phyloP scores from a whole-genome alignment of 2,329 filamentous ascomycete species.

The Claviceps humidiphila region DNA sequence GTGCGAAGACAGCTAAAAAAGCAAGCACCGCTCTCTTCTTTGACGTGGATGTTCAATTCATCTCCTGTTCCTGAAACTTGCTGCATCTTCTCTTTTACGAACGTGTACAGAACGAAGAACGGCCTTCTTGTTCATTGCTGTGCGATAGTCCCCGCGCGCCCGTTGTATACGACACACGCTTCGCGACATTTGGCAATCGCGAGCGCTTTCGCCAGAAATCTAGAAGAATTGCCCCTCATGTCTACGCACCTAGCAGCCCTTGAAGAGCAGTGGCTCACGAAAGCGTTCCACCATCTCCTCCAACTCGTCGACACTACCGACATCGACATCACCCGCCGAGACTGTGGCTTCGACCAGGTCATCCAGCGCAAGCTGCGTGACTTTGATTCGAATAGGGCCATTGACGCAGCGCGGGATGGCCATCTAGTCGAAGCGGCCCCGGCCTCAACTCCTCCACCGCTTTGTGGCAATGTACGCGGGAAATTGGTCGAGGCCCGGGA shows the following conservation, averaged over 20 bases:
- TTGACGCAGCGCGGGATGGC: constrained; percentile 5
- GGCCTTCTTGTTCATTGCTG: too few species aligned
- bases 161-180: too few species aligned
- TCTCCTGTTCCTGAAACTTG: too few species aligned
- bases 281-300: constrained; percentile 13
- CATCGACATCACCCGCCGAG: constrained; percentile 9
- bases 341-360: constrained; percentile 21
- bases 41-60: too few species aligned
- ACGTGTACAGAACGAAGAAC: too few species aligned
- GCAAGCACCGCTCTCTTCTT: too few species aligned
- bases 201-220: neutral
- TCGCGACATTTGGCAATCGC: too few species aligned
- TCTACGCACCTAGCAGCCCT: constrained; percentile 15
- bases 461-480: constrained; percentile 14
- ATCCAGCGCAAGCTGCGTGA: constrained; percentile 17
- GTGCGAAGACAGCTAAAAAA: too few species aligned
- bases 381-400: constrained; percentile 17
- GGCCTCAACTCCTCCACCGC: neutral
- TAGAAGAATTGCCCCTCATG: constrained; percentile 11
- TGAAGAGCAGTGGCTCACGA: constrained; percentile 21
- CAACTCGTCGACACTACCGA: constrained; percentile 13
- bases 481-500: constrained; percentile 12
- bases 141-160: too few species aligned
- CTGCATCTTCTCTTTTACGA: too few species aligned
- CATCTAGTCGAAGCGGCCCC: too few species aligned